phyloP scores from a whole-genome alignment of 73 alveolate species.

The Paramecium pentaurelia region DNA sequence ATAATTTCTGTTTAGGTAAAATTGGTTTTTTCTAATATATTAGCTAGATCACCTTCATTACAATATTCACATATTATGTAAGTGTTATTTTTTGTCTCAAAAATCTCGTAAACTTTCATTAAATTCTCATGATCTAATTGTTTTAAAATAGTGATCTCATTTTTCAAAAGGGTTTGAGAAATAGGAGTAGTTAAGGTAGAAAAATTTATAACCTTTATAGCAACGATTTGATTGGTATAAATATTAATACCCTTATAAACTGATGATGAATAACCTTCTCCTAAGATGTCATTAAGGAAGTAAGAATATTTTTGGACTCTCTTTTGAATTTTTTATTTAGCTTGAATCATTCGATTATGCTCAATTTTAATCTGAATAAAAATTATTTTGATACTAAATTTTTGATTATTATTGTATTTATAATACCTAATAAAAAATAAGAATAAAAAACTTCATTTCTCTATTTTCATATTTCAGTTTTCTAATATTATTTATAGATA shows the following conservation, averaged over 20 bases:
- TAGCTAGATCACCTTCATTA: constrained; percentile 18
- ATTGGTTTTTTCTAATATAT: background rate
- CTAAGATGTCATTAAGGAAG: background rate
- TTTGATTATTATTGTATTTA: background rate
- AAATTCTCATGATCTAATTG: background rate
- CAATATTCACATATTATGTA: constrained; percentile 19
- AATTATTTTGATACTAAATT: background rate
- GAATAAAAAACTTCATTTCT: no score
- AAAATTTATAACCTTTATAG: constrained; percentile 23
- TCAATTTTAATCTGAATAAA: background rate
- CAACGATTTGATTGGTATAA: background rate
- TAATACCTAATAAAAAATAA: background rate
- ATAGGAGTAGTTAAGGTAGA: background rate
- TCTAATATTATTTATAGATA: no score
- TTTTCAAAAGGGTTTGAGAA: background rate
- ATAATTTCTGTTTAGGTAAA: background rate
- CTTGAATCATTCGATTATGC: background rate
- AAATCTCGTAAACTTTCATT: background rate
- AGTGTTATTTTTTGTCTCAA: background rate
- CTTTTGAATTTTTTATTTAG: background rate
- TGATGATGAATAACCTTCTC: background rate
- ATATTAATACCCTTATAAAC: background rate
- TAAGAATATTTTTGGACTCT: background rate
- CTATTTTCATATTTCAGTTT: no score
- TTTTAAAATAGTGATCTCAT: background rate